phyloP scores from a whole-genome alignment of 208 protist species.

The Angomonas ambiguus region DNA sequence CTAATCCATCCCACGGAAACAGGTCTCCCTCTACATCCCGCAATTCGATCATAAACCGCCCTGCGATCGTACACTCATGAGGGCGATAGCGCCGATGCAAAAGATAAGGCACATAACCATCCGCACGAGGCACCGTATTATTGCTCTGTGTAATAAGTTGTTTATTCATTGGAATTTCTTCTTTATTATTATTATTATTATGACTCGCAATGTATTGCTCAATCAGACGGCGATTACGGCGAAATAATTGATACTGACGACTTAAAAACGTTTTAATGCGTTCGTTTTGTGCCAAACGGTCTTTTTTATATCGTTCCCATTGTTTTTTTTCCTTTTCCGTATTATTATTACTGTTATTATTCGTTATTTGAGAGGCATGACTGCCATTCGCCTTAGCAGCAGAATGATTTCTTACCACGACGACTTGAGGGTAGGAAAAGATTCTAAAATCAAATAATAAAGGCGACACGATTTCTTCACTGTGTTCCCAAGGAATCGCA shows the following conservation, averaged over 20 bases:
- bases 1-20: slow-evolving; percentile 30
- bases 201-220: no score
- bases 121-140: slow-evolving; percentile 3
- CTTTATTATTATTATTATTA: not conserved
- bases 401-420: slow-evolving; percentile 31
- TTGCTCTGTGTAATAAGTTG: not conserved
- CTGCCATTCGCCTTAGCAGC: not conserved
- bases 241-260: no score
- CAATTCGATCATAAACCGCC: slow-evolving; percentile 41
- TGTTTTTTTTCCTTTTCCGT: not conserved
- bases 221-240: no score
- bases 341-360: no score
- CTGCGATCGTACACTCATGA: slow-evolving; percentile 23
- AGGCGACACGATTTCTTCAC: slow-evolving; percentile 25
- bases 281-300: no score
- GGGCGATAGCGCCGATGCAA: slow-evolving; percentile 17
- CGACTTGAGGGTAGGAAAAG: slow-evolving; percentile 34
- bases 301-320: no score
- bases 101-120: slow-evolving; percentile 19
- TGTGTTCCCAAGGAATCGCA: slow-evolving; percentile 26
- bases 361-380: no score
- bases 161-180: not conserved
- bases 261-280: no score
- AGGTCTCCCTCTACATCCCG: slow-evolving; percentile 20
- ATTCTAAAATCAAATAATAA: slow-evolving; percentile 46